Base-by-base conservation (phyloP, 768 basidiomycete genomes). In the Cubamyces sp. region DNA sequence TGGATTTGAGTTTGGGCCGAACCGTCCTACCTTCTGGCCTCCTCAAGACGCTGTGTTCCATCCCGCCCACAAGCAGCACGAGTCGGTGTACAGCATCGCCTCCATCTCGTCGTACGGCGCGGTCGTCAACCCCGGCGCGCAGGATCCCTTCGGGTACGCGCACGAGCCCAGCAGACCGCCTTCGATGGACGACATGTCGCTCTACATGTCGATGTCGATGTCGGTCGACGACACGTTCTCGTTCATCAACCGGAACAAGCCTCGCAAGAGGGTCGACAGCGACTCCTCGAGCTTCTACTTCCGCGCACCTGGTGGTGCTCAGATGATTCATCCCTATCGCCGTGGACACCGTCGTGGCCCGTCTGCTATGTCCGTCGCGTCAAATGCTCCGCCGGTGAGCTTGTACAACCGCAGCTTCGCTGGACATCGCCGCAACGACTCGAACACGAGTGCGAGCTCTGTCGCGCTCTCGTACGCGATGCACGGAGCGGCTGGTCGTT, bases 281-380 rank as follows among this genome's bases (percentile, higher is more conserved):
- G 90, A 92, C 66, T 82, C 86, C 0, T 91, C 90, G 0, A 91
- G 87, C 70, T 91, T 91, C 76, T 91, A 89, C 67, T 89, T 88
- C 82, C 80, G 76, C 30, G 75, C 83, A 0, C 77, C 81, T 2
- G 60, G 65, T 5, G 49, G 66, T 0, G 66, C 75, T 0, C 61
- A 68, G 8, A 52, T 67, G 1, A 69, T 75, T 0, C 63, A 70
- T 62, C 76, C 79, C 0, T 75, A 77, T 61, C 74, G 70, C 42
- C 82, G 82, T 43, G 81, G 81, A 1, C 86, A 88, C 65, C 79
- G 82, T 30, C 82, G 82, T 19, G 82, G 83, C n/a, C 87, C 88
- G 26, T 90, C 76, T 11, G 62, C 65, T 12, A 65, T 75, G 55
- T 78, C 90, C 0, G 81, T 81, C 54, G 74, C 82, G 66, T 87